These are phyloP conservation scores for Lophium mytilinum DNA, from an alignment of 495 filamentous ascomycete species.

Conservation along the genomic window DNA sequence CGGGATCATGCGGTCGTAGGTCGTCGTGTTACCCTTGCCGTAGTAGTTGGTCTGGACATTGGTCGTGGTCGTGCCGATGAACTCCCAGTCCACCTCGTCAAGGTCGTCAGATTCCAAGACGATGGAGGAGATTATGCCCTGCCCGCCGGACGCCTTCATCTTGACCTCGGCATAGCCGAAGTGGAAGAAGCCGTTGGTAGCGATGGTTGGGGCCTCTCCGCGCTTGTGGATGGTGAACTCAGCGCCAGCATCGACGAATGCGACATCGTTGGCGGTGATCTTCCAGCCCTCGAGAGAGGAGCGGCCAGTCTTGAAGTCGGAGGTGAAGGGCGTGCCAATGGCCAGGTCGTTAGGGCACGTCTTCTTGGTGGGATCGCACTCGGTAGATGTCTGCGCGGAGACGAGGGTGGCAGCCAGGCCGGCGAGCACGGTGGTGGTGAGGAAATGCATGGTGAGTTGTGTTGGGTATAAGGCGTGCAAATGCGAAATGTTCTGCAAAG, in stretches of 20 bases:
- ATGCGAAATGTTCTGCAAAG: background rate
- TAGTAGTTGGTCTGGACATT: slow-evolving; percentile 76
- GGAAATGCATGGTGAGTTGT: slow-evolving; percentile 15
- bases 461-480: background rate
- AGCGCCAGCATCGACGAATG: slow-evolving; percentile 48
- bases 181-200: slow-evolving; percentile 68
- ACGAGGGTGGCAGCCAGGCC: slow-evolving; percentile 19
- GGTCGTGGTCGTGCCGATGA: slow-evolving; percentile 46
- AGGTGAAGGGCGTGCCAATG: slow-evolving; percentile 46
- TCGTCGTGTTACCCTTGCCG: slow-evolving; percentile 66
- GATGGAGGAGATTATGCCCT: slow-evolving; percentile 73
- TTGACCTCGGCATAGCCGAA: slow-evolving; percentile 63
- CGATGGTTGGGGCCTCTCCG: slow-evolving; percentile 67
- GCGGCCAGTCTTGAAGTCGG: slow-evolving; percentile 59
- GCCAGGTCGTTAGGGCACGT: slow-evolving; percentile 58
- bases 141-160: slow-evolving; percentile 64
- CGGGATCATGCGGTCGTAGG: slow-evolving; percentile 55
- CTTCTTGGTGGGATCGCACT: slow-evolving; percentile 58
- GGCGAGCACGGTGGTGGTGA: background rate
- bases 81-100: slow-evolving; percentile 82
- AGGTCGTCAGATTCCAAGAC: slow-evolving; percentile 77
- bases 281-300: slow-evolving; percentile 50
- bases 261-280: slow-evolving; percentile 49
- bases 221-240: slow-evolving; percentile 63
- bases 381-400: slow-evolving; percentile 54